phyloP scores from a whole-genome alignment of 73 alveolate species.

The Paramecium biaurelia region DNA sequence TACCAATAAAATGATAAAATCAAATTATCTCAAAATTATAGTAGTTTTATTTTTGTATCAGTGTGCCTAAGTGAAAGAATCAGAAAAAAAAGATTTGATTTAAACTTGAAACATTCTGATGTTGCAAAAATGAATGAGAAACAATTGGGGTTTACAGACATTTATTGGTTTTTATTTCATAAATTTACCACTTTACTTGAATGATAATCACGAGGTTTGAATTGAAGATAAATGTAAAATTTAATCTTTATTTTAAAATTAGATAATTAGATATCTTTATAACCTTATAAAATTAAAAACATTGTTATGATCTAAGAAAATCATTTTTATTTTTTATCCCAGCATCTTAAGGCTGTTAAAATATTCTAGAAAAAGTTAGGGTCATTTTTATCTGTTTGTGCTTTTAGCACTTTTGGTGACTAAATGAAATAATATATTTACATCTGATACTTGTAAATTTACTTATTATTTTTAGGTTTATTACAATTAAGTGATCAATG shows the following conservation, averaged over 20 bases:
- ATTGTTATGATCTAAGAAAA: not conserved
- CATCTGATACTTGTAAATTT: slow-evolving; percentile 19
- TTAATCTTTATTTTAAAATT: not conserved
- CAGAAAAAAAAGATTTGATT: too few relatives aligned
- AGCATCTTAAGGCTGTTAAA: not conserved
- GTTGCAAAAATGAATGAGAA: too few relatives aligned
- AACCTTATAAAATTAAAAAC: not conserved
- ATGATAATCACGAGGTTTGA: too few relatives aligned
- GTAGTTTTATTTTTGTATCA: too few relatives aligned
- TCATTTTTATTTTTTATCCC: slow-evolving; percentile 6
- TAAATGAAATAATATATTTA: not conserved
- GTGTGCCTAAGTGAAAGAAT: too few relatives aligned
- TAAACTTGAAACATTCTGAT: too few relatives aligned
- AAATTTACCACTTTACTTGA: too few relatives aligned
- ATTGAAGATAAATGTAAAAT: too few relatives aligned
- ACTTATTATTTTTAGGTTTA: slow-evolving; percentile 4
- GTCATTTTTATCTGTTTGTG: not conserved
- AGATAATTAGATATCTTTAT: not conserved
- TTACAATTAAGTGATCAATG: not conserved
- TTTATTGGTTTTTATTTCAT: too few relatives aligned
- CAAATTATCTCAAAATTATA: too few relatives aligned
- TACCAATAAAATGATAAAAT: too few relatives aligned
- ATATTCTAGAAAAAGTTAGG: not conserved
- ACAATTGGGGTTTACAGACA: too few relatives aligned
- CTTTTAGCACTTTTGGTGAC: slow-evolving; percentile 32